Conservation (phyloP, 2,329 filamentous ascomycete genomes). For the Phyllosticta capitalensis region DNA sequence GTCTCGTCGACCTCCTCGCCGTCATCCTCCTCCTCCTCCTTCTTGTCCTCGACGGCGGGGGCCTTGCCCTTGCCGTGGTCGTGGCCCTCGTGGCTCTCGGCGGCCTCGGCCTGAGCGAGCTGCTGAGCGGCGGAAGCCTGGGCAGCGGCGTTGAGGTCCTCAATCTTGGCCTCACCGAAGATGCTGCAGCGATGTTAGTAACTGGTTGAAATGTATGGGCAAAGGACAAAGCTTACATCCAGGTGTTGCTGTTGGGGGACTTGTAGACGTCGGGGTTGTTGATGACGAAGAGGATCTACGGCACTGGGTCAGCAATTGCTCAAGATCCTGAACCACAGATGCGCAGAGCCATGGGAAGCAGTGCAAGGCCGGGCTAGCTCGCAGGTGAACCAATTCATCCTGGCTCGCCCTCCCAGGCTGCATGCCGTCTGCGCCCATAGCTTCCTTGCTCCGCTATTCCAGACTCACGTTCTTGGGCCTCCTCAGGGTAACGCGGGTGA, state of each 20-base stretch:
- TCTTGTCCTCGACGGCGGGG: slow-evolving; percentile 49
- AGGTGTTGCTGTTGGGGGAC: slow-evolving; percentile 98
- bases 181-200: slow-evolving; percentile 52
- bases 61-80: slow-evolving; percentile 55
- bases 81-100: slow-evolving; percentile 54
- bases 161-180: slow-evolving; percentile 99
- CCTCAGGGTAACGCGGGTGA: slow-evolving; percentile 95
- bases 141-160: slow-evolving; percentile 97
- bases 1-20: slow-evolving; percentile 91
- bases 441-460: not conserved
- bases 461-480: slow-evolving; percentile 94
- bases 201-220: not conserved
- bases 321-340: not conserved
- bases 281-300: slow-evolving; percentile 96
- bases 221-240: slow-evolving; percentile 65
- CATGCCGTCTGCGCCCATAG: not conserved
- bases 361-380: not conserved
- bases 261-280: slow-evolving; percentile 99
- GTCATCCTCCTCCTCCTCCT: slow-evolving; percentile 73
- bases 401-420: not conserved
- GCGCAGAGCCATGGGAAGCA: not conserved
- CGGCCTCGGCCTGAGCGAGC: slow-evolving; percentile 65
- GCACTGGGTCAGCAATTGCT: slow-evolving; percentile 7
- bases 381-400: not conserved
- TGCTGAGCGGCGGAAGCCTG: slow-evolving; percentile 94